A percentile compares a stretch with the other conserved stretches of the same genome.
Evolutionary conservation across 768 basidiomycete genomes (phyloP).

Genomic region (Roridomyces roridus): DNA sequence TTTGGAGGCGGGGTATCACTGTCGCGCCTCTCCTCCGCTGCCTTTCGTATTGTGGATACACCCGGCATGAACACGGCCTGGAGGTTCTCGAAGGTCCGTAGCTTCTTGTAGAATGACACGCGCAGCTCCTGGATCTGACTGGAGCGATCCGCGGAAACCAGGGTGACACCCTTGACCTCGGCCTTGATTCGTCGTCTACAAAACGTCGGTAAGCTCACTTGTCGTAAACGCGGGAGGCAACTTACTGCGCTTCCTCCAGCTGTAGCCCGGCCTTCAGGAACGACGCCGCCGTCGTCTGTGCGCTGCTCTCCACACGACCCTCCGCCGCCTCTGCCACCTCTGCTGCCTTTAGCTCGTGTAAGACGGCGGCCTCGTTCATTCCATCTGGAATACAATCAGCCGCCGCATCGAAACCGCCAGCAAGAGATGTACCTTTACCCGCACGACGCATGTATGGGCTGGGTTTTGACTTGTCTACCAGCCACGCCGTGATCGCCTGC

Average conservation of each 20-base stretch:
- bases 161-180: background rate
- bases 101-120: background rate
- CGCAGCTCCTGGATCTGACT: conserved; percentile 11
- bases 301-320: background rate
- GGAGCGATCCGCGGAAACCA: background rate
- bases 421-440: background rate
- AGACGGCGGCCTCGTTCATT: background rate
- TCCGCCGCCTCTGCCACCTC: background rate
- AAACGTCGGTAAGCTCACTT: background rate
- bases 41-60: background rate
- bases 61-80: conserved; percentile 13
- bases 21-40: conserved; percentile 12
- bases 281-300: background rate
- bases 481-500: background rate
- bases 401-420: background rate
- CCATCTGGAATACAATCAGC: background rate
- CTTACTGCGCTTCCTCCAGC: conserved; percentile 7
- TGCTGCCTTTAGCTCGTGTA: background rate
- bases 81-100: background rate
- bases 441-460: background rate
- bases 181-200: background rate
- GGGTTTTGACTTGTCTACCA: background rate
- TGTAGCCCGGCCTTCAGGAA: conserved; percentile 1
- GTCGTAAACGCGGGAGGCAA: background rate
- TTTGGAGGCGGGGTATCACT: background rate